Base-by-base conservation (phyloP, 2,329 filamentous ascomycete species). In the Periconia sp. region DNA sequence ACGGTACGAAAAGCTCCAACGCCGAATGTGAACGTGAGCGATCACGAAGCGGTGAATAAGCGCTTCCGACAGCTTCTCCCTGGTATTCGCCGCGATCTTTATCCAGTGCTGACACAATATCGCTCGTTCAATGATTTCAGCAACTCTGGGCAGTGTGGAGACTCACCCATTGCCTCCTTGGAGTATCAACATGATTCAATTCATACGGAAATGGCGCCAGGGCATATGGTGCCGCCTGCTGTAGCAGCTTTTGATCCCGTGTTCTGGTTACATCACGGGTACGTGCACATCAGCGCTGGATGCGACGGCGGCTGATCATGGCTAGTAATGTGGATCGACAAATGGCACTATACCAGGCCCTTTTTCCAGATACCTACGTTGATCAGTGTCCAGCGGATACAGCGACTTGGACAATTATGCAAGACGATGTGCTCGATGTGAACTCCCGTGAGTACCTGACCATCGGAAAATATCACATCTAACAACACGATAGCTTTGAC, bases 341-440 rank as follows among this genome's bases (percentile, higher is more conserved):
- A n/a, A 89, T 91, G 68, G 82, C 87, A 28, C 78, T 92, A 52
- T 92, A 86, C 85, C 87, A 92, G 69, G 74, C 78, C 1, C 66
- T 91, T 4, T 41, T 35, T 21, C 39, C 34, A 4, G 13, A 21
- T 15, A 37, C 32, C 4, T 36, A 56, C 13, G 38, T 59, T 4
- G 54, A 56, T 42, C 77, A 83, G 1, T 53, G 50, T 36, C 36
- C 15, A 12, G 28, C 45, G 12, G 16, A 36, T 3, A 41, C 46
- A 9, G 33, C 38, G 4, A 51, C 52, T 3, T 54, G 32, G 15
- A 54, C 52, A 1, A 78, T 81, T 46, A 52, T 71, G 6, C 22
- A 11, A 3, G 32, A 19, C 4, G 49, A 44, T 9, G 11, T 22
- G 1, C 77, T 84, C 49, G 74, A 80, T 44, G 69, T 73, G 0